These are phyloP conservation scores for Capronia epimyces DNA, from an alignment of 2,329 filamentous ascomycete genomes.

Conservation along the genomic window DNA sequence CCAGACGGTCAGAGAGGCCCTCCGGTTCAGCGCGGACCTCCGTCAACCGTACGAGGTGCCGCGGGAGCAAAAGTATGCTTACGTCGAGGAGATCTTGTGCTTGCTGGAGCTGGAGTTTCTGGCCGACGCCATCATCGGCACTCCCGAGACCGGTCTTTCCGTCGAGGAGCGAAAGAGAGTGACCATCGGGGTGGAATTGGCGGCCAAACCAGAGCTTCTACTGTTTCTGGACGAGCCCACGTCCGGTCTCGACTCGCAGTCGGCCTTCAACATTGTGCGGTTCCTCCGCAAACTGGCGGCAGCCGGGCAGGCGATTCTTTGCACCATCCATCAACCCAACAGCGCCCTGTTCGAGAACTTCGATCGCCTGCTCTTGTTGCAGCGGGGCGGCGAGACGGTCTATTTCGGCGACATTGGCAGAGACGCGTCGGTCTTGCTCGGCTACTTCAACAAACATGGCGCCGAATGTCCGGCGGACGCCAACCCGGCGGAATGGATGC, in stretches of 20 bases:
- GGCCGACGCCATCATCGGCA: conserved; percentile 61
- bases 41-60: conserved; percentile 56
- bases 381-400: conserved; percentile 71
- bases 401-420: conserved; percentile 82
- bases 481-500: conserved; percentile 50
- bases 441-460: conserved; percentile 52
- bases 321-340: conserved; percentile 87
- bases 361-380: conserved; percentile 71
- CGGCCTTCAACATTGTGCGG: conserved; percentile 60
- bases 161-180: conserved; percentile 49
- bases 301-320: conserved; percentile 79
- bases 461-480: conserved; percentile 48
- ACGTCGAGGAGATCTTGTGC: conserved; percentile 62
- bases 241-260: conserved; percentile 62
- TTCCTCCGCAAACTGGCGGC: conserved; percentile 59
- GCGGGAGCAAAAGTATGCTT: conserved; percentile 57
- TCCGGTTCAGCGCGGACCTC: conserved; percentile 61
- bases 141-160: conserved; percentile 54
- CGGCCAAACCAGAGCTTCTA: conserved; percentile 55
- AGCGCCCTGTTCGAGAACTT: conserved; percentile 83
- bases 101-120: conserved; percentile 61
- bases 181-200: conserved; percentile 58
- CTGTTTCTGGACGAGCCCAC: conserved; percentile 61
- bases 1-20: conserved; percentile 59
- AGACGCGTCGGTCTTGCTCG: conserved; percentile 65